Conservation (phyloP, 2,329 filamentous ascomycete genomes). For the Fusarium coicis region DNA sequence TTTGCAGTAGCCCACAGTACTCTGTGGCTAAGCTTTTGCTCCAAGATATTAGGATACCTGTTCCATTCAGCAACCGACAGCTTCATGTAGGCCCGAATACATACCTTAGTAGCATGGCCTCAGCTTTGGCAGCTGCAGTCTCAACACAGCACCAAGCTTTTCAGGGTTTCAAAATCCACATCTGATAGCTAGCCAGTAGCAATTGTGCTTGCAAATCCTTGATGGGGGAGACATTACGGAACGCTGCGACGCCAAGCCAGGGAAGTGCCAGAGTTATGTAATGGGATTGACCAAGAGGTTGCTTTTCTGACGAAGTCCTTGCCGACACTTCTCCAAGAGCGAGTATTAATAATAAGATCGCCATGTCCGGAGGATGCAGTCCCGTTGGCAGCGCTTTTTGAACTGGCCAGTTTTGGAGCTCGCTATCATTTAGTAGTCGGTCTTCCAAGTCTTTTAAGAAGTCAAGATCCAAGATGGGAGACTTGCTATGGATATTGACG, state of each 20-base stretch:
- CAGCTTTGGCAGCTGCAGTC: background rate
- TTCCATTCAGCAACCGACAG: no score
- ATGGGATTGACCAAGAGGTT: background rate
- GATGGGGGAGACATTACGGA: background rate
- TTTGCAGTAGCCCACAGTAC: background rate
- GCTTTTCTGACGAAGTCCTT: background rate
- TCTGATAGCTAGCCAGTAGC: background rate
- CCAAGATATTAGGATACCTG: background rate
- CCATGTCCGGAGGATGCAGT: background rate
- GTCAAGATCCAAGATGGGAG: background rate
- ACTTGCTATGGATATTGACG: background rate
- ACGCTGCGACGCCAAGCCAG: background rate
- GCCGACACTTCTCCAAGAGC: background rate
- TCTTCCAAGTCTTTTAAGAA: background rate
- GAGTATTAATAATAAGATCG: background rate
- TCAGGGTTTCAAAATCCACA: background rate
- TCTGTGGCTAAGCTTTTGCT: background rate
- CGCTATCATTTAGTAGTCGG: background rate
- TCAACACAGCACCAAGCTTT: background rate
- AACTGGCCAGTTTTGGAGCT: background rate
- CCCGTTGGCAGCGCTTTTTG: background rate
- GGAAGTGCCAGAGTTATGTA: background rate
- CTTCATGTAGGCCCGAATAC: no score
- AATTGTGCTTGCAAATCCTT: background rate
- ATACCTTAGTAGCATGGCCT: background rate